Conservation (phyloP, 495 filamentous ascomycete genomes). For the Evernia prunastri region DNA sequence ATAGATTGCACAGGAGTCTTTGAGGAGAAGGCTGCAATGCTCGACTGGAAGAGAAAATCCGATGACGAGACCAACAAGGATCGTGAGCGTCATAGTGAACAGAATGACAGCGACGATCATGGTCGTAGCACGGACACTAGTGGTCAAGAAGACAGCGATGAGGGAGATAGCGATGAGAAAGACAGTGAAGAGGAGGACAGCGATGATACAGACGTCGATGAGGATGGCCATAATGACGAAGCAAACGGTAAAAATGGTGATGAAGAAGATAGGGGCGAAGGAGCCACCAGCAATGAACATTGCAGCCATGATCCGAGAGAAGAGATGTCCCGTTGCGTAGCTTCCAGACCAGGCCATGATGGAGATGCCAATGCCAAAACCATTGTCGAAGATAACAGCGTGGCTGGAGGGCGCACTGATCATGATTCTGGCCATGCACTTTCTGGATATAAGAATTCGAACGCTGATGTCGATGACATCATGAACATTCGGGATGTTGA, state of each 20-base stretch:
- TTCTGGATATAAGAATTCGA: background rate
- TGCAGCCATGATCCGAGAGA: background rate
- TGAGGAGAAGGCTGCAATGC: background rate
- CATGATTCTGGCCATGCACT: background rate
- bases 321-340: background rate
- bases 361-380: background rate
- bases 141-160: too few species aligned
- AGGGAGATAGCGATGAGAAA: background rate
- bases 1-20: background rate
- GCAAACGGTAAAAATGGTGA: too few species aligned
- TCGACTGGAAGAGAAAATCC: background rate
- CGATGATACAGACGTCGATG: background rate
- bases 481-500: background rate
- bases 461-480: background rate
- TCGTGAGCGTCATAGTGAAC: background rate
- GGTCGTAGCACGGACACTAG: too few species aligned
- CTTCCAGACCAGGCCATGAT: background rate
- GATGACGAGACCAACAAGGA: background rate
- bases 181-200: background rate
- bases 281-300: background rate
- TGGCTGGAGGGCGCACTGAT: background rate
- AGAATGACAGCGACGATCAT: background rate
- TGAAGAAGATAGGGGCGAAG: background rate
- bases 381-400: background rate
- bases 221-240: too few species aligned